A percentile compares a stretch with the other conserved stretches of the same genome.
phyloP scores from a whole-genome alignment of 148 eudicot genomes.

The Beta vulgaris region DNA sequence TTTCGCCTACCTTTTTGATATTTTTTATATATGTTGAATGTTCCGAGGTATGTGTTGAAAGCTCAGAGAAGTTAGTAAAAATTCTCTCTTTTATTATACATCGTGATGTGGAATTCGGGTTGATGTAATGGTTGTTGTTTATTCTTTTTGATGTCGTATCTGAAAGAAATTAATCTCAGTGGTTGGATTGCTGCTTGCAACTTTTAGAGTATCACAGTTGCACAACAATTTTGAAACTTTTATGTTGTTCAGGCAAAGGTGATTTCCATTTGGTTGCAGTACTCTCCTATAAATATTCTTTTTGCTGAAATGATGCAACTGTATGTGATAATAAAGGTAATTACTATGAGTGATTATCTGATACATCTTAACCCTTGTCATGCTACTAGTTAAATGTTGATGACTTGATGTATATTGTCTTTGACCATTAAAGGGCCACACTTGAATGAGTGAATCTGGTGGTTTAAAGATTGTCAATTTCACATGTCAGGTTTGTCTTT shows the following conservation, averaged over 20 bases:
- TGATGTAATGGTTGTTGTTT: neutral
- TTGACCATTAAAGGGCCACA: neutral
- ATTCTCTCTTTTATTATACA: neutral
- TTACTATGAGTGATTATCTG: neutral
- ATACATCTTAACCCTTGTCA: neutral
- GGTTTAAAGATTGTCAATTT: neutral
- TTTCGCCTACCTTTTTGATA: neutral
- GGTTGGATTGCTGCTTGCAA: neutral
- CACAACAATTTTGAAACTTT: neutral
- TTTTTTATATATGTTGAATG: constrained; percentile 18
- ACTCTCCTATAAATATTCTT: neutral
- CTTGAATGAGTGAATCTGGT: neutral
- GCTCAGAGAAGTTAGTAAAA: neutral
- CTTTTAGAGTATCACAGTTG: neutral
- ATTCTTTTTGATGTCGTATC: neutral
- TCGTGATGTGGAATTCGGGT: neutral
- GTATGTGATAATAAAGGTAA: neutral
- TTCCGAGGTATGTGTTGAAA: neutral
- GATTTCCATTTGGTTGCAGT: neutral
- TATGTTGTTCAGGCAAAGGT: neutral
- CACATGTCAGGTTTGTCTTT: neutral
- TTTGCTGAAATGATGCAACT: neutral
- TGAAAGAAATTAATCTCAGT: neutral
- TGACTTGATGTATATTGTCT: neutral
- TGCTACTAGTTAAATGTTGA: neutral